A percentile compares a stretch with the other conserved stretches of the same genome.
Conservation (phyloP, 768 basidiomycete genomes). For the Auricularia sp. region DNA sequence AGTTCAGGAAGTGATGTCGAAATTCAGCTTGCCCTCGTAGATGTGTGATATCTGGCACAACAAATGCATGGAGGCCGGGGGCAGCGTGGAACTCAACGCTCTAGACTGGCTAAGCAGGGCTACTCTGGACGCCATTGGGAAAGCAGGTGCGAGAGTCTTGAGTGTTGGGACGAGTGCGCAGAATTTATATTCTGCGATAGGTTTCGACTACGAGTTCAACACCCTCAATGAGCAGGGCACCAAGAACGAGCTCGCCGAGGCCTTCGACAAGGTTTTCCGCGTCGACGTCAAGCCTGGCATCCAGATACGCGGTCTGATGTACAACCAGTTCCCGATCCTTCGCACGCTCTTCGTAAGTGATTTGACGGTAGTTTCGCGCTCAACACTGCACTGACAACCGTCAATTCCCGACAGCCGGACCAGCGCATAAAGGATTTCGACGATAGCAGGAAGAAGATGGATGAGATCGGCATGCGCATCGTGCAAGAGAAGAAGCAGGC, state of each 20-base stretch:
- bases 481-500: neutral
- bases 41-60: constrained; percentile 15
- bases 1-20: too few species aligned
- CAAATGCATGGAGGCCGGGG: neutral
- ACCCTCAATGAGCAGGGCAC: constrained; percentile 16
- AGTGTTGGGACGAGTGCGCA: neutral
- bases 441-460: neutral
- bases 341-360: neutral
- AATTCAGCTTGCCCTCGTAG: neutral
- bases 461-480: neutral
- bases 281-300: constrained; percentile 7
- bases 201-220: constrained; percentile 31
- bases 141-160: constrained; percentile 10
- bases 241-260: constrained; percentile 23
- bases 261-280: constrained; percentile 23
- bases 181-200: constrained; percentile 13
- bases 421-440: constrained; percentile 2
- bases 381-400: neutral
- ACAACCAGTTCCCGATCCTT: neutral
- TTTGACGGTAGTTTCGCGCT: neutral
- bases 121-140: constrained; percentile 16
- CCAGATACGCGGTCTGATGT: constrained; percentile 20
- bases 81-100: constrained; percentile 20
- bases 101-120: constrained; percentile 22
- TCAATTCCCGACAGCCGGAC: neutral